Evolutionary conservation across 495 filamentous ascomycete genomes (phyloP), one percentile per base, ranked within the genome.

Genomic region (Penicillium herquei): DNA sequence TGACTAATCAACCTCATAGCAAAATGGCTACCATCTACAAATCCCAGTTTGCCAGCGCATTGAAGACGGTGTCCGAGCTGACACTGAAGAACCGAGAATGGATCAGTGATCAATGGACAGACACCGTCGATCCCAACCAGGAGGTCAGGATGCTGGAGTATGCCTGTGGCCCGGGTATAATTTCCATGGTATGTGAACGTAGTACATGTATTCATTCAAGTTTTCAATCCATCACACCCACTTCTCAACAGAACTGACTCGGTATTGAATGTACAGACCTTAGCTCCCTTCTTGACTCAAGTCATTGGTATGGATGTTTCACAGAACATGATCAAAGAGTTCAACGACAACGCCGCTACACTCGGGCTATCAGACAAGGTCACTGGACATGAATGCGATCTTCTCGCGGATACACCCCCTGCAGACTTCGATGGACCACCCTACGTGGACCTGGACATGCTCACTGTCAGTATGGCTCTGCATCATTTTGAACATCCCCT

Each of bases 401-500:
- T 91, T 17, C 69, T 81, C 34, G 65, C 57, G 1, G 70, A 77
- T 6, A 46, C 66, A 7, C 69, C 69, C 11, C 63, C 76, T 6
- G 58, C 71, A 2, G 59, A 77, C 5, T 56, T 86, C 17, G 61
- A 71, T 3, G 66, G 64, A 0, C 70, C 81, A 0, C 78, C 81
- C 18, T 84, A 79, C 63, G 75, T 64, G 54, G 64, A 81, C 47
- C 88, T 91, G 60, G 85, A 90, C 57, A 50, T 90, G 31, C 81
- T 82, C 5, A 78, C 78, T 13, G 78, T 90, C 31, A 83, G 87
- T 18, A 77, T 84, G 51, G 88, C 82, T 1, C 79, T 90, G 59
- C 89, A 92, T 65, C 88, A 92, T 62, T 89, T 92, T 56, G 79
- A 84, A 47, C 70, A 86, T 55, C 83, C 86, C 0, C 70, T 69